Conservation (phyloP, 202 grass and related monocot species). For the Carex arenaria region DNA sequence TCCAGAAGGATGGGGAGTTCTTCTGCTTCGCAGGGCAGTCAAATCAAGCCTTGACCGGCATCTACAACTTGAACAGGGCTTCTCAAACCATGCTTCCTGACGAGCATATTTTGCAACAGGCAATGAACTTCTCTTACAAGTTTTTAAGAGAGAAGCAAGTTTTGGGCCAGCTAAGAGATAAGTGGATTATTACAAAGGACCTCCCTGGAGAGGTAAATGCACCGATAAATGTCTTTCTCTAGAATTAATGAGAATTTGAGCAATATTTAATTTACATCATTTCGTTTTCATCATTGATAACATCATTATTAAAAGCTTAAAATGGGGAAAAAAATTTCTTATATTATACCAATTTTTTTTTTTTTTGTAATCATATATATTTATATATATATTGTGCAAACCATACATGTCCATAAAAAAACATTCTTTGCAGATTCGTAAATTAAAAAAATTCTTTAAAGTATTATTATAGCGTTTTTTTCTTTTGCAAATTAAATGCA, state of each 20-base stretch:
- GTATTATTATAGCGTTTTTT: neutral
- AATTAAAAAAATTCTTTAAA: neutral
- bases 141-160: slow-evolving; percentile 62
- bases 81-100: slow-evolving; percentile 57
- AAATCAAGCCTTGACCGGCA: slow-evolving; percentile 81
- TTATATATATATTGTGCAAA: neutral
- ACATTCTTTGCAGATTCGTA: neutral
- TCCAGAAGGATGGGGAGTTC: slow-evolving; percentile 86
- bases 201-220: slow-evolving; percentile 71
- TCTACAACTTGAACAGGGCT: slow-evolving; percentile 91
- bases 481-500: slow-evolving; percentile 17
- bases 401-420: neutral
- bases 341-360: neutral
- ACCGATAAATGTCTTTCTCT: neutral
- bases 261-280: neutral
- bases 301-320: neutral
- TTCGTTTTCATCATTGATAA: neutral
- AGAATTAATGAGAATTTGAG: neutral
- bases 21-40: slow-evolving; percentile 86
- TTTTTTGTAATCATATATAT: neutral
- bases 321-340: neutral
- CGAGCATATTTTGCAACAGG: slow-evolving; percentile 57
- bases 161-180: slow-evolving; percentile 44
- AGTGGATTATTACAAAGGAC: slow-evolving; percentile 90
- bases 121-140: slow-evolving; percentile 45